Conservation (phyloP, 2,329 filamentous ascomycete genomes). For the Pseudogymnoascus sp. region DNA sequence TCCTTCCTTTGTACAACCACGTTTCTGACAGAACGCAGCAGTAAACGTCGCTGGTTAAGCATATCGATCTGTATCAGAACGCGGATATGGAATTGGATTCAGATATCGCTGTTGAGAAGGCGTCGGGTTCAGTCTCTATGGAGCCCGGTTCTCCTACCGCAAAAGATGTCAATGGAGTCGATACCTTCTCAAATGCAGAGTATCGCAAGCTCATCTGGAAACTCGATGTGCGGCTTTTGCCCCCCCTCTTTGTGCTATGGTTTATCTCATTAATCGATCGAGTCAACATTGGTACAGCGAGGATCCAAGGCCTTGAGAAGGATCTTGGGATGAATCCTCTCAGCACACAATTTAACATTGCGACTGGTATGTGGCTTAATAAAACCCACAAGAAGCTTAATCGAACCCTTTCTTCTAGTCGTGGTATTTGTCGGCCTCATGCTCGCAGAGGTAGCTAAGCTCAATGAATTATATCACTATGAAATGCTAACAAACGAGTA, state of each 20-base stretch:
- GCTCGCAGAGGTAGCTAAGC: constrained; percentile 4
- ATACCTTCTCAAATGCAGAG: background rate
- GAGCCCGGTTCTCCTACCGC: background rate
- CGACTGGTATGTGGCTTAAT: background rate
- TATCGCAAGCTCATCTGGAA: constrained; percentile 8
- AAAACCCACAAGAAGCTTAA: background rate
- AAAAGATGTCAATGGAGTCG: background rate
- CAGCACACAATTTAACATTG: constrained; percentile 10
- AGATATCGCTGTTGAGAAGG: constrained; percentile 3
- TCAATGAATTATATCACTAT: background rate
- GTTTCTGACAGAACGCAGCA: constrained; percentile 1
- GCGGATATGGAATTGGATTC: constrained; percentile 4
- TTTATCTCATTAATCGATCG: constrained; percentile 61
- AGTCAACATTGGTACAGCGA: constrained; percentile 68
- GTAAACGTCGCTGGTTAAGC: background rate
- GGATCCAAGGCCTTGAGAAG: constrained; percentile 35
- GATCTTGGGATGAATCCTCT: constrained; percentile 30
- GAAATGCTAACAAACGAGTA: background rate
- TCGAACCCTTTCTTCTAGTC: background rate
- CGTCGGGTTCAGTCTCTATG: background rate
- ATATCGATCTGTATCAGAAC: background rate
- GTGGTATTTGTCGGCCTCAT: constrained; percentile 7
- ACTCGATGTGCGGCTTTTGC: background rate
- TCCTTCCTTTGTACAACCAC: background rate
- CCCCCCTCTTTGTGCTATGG: constrained; percentile 51